Evolutionary conservation across 495 filamentous ascomycete species (phyloP), one percentile per base, ranked within the genome.

Genomic region (Geopyxis carbonaria): DNA sequence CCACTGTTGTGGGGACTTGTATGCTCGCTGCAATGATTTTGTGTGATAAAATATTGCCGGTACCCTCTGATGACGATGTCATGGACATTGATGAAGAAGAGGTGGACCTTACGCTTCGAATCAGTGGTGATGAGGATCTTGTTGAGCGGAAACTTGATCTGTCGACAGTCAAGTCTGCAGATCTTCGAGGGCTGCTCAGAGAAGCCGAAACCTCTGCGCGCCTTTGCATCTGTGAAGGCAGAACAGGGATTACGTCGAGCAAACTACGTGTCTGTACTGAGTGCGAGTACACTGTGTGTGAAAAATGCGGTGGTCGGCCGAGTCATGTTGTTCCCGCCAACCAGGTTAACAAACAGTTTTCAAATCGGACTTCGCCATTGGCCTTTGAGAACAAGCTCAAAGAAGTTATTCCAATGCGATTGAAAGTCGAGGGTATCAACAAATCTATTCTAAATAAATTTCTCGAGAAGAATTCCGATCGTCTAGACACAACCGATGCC

Each of bases 1-100:
- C 75, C 2, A 78, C 82, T 0, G 76, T 82, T 5, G 72, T 86
- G 4, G 76, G 78, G 1, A 63, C 70, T 2, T 67, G 69, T 1
- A 64, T 80, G 5, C 42, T 80, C 1, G 47, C 67, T 13, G 65
- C 66, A 0, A 50, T 80, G 18, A 67, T 72, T 15, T 24, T 45
- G 14, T 28, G 33, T 16, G 43, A 33, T 31, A 33, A 54, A 18
- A n/a, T 24, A 23, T 32, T 49, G 10, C 25, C 25, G 7, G 45
- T 37, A 18, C 31, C 42, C 21, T 41, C 33, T 34, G 42, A 52
- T 14, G 29, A 53, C 7, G 48, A 53, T 28, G 39, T 30, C 13
- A 51, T 57, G 46, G 50, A 50, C 25, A 10, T 55, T 18, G 45
- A 47, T 9, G 28, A 47, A 15, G 30, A 45, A 18, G 37, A 45